phyloP scores from a whole-genome alignment of 352 stramenopile species.

The Phytophthora rubi region DNA sequence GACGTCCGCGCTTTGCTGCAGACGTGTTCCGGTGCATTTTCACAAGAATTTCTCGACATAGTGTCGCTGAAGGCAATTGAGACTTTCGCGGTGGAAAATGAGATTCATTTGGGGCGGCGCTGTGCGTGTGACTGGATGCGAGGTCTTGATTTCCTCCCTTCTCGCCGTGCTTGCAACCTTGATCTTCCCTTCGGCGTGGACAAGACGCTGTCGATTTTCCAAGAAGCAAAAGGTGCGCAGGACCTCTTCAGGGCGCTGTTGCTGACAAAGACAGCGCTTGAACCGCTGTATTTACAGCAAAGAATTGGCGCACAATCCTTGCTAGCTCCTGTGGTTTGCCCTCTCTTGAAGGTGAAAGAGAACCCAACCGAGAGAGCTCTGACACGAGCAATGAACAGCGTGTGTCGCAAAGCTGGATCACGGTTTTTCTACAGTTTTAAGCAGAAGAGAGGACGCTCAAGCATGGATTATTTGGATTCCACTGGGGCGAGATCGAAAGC shows the following conservation, averaged over 20 bases:
- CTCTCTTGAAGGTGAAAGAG: not conserved
- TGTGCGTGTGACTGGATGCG: slow-evolving; percentile 2
- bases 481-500: not conserved
- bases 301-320: not conserved
- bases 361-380: not conserved
- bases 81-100: not conserved
- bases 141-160: not conserved
- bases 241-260: not conserved
- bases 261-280: not conserved
- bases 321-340: not conserved
- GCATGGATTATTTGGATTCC: not conserved
- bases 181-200: not conserved
- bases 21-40: not conserved
- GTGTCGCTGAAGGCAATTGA: not conserved
- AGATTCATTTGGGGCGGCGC: not conserved
- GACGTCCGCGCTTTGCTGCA: not conserved
- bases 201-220: not conserved
- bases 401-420: not conserved
- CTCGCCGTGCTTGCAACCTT: not conserved
- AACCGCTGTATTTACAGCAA: not conserved
- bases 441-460: not conserved
- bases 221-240: not conserved
- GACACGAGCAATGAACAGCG: not conserved
- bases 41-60: not conserved
- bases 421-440: slow-evolving; percentile 1